Evolutionary conservation across 2,329 filamentous ascomycete genomes (phyloP).

Genomic region (Ramularia endophylla): DNA sequence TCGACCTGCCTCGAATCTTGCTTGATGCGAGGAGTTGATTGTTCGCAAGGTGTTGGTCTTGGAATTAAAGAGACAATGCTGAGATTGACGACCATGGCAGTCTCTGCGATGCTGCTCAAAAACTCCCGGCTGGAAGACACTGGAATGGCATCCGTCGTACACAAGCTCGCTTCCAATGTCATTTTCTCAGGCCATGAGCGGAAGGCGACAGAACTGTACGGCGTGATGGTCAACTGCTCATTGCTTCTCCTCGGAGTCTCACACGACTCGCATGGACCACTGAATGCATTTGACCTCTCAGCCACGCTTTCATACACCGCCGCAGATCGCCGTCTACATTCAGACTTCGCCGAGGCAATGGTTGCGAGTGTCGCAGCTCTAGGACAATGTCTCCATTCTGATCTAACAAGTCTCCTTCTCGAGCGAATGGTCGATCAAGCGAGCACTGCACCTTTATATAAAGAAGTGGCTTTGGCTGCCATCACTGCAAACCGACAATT

Average conservation of each 20-base stretch:
- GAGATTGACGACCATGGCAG: slow-evolving; percentile 9
- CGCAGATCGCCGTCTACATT: background rate
- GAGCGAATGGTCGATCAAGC: background rate
- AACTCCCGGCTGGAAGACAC: background rate
- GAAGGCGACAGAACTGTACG: background rate
- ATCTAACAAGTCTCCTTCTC: background rate
- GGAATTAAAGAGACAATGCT: background rate
- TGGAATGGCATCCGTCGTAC: background rate
- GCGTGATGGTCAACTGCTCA: background rate
- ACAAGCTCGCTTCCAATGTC: background rate
- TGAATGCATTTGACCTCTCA: too few species aligned
- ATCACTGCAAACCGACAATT: slow-evolving; percentile 9
- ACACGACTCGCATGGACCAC: too few species aligned
- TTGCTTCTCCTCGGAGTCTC: background rate
- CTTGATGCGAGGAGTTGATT: background rate
- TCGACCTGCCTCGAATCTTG: background rate
- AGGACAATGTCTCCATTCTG: background rate
- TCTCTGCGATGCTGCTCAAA: background rate
- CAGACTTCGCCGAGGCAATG: background rate
- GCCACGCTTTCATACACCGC: too few species aligned
- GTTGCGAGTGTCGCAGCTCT: background rate
- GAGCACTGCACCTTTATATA: slow-evolving; percentile 4
- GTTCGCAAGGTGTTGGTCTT: background rate
- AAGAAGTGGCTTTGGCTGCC: slow-evolving; percentile 8
- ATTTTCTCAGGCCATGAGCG: background rate